Evolutionary conservation across 208 protist genomes (phyloP).

Genomic region (Borovskyia barvae): DNA sequence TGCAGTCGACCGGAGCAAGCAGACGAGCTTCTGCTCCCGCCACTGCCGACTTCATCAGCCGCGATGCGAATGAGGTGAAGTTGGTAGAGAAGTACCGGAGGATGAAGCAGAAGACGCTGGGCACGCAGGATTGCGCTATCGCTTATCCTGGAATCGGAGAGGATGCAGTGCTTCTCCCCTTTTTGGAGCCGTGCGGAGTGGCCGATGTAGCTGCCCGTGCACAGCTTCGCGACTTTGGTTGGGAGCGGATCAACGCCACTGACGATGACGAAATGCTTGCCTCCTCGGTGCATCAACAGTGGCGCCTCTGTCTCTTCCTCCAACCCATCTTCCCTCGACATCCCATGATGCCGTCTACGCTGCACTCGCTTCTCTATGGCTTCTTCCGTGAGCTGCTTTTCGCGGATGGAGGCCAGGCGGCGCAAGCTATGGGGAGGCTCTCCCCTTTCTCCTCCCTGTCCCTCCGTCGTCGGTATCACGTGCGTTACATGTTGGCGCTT

Average conservation of each 20-base stretch:
- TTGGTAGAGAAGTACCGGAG: too few species aligned
- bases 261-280: background rate
- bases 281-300: constrained; percentile 10
- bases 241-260: too few species aligned
- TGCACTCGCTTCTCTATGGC: constrained; percentile 6
- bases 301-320: constrained; percentile 20
- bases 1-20: background rate
- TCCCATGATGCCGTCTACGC: constrained; percentile 7
- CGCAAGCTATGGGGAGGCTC: too few species aligned
- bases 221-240: too few species aligned
- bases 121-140: too few species aligned
- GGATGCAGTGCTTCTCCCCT: too few species aligned
- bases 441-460: background rate
- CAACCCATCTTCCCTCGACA: constrained; percentile 16
- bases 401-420: too few species aligned
- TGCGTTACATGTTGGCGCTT: background rate
- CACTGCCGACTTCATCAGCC: background rate
- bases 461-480: background rate
- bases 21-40: background rate
- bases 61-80: too few species aligned
- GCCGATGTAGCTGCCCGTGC: too few species aligned
- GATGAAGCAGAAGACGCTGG: too few species aligned
- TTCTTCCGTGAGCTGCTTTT: constrained; percentile 9
- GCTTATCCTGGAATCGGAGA: too few species aligned
- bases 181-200: too few species aligned